A percentile compares a stretch with the other conserved stretches of the same genome.
phyloP scores from a whole-genome alignment of 2,329 filamentous ascomycete genomes.

The Annulohypoxylon truncatum region DNA sequence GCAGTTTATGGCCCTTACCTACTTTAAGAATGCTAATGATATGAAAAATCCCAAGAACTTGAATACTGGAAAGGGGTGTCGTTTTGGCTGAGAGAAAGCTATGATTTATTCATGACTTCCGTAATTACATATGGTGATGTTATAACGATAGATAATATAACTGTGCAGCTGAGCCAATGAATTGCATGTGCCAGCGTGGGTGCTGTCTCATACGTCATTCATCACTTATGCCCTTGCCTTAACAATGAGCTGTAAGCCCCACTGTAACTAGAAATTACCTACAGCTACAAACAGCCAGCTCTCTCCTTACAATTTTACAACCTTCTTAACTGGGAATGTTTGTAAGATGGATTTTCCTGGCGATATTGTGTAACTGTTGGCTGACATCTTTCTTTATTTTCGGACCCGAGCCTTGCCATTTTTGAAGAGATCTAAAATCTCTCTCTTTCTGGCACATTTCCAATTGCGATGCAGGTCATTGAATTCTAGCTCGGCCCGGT shows the following conservation, averaged over 20 bases:
- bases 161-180: constrained; percentile 24
- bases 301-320: constrained; percentile 7
- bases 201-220: constrained; percentile 27
- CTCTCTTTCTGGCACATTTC: constrained; percentile 9
- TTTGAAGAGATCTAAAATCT: constrained; percentile 4
- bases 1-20: no score
- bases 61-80: background rate
- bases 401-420: background rate
- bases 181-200: constrained; percentile 12
- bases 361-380: constrained; percentile 7
- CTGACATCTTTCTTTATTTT: constrained; percentile 5
- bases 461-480: constrained; percentile 9
- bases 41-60: no score
- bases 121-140: background rate
- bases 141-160: constrained; percentile 1
- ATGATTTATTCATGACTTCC: background rate
- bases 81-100: background rate
- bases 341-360: constrained; percentile 2
- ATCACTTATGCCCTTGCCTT: background rate
- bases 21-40: no score
- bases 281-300: constrained; percentile 22
- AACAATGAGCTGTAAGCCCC: constrained; percentile 31
- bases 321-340: constrained; percentile 2
- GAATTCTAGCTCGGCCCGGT: constrained; percentile 22
- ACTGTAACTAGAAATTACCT: constrained; percentile 28